phyloP scores from a whole-genome alignment of 495 filamentous ascomycete genomes.

The Annulohypoxylon maeteangense region DNA sequence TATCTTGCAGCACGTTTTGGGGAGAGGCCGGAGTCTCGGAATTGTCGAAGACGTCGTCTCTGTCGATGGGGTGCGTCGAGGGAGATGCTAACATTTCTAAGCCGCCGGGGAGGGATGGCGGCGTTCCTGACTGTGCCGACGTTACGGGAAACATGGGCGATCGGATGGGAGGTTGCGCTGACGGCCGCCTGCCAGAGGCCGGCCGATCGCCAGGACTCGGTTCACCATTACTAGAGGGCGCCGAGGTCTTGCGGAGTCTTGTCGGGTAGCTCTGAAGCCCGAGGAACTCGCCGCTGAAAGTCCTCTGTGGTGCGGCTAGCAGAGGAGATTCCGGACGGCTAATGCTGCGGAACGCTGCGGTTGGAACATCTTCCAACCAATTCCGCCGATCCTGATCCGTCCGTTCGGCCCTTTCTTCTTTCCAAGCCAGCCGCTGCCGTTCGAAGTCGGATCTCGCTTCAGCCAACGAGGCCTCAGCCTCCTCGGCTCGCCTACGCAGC shows the following conservation, averaged over 20 bases:
- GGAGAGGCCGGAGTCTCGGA: constrained; percentile 70
- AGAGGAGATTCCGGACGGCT: constrained; percentile 61
- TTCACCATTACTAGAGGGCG: constrained; percentile 58
- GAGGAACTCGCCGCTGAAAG: constrained; percentile 61
- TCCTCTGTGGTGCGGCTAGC: constrained; percentile 53
- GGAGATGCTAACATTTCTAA: constrained; percentile 45
- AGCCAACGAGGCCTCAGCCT: constrained; percentile 70
- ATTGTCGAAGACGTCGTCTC: constrained; percentile 74
- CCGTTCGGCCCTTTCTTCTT: constrained; percentile 74
- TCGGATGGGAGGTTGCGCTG: constrained; percentile 51
- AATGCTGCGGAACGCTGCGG: constrained; percentile 51
- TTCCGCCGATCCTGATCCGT: constrained; percentile 76
- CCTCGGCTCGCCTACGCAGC: constrained; percentile 70
- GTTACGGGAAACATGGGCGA: constrained; percentile 44
- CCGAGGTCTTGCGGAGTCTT: constrained; percentile 57
- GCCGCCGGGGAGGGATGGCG: constrained; percentile 40
- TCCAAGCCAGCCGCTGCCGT: constrained; percentile 67
- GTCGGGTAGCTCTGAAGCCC: constrained; percentile 55
- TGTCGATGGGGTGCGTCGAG: constrained; percentile 70
- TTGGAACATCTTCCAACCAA: constrained; percentile 71
- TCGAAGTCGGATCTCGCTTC: constrained; percentile 59
- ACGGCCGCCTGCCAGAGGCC: constrained; percentile 50
- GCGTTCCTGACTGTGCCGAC: constrained; percentile 31
- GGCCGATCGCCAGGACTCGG: constrained; percentile 46
- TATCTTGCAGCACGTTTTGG: constrained; percentile 81